These are phyloP conservation scores for Xylaria curta DNA, from an alignment of 495 filamentous ascomycete species.

Conservation along the genomic window DNA sequence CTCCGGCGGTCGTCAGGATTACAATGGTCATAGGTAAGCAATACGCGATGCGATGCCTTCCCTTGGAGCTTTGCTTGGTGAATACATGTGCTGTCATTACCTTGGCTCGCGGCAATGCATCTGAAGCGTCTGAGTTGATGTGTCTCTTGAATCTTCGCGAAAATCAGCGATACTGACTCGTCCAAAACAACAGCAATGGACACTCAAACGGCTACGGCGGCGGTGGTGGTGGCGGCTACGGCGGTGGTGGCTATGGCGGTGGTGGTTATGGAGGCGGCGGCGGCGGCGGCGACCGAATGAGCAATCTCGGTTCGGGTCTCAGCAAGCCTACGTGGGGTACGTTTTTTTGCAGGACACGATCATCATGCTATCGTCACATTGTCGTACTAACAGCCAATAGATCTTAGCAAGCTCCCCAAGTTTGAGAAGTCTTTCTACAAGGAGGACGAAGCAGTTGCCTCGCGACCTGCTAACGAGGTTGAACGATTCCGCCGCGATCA, in stretches of 20 bases:
- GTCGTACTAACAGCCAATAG: constrained; percentile 50
- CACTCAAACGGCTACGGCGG: constrained; percentile 57
- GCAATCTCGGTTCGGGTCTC: constrained; percentile 81
- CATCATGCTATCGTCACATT: constrained; percentile 5
- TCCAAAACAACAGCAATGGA: constrained; percentile 40
- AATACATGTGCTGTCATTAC: neutral
- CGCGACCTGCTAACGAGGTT: constrained; percentile 78
- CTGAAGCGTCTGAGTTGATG: neutral
- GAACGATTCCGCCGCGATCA: constrained; percentile 83
- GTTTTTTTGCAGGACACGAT: constrained; percentile 37
- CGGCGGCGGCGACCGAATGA: constrained; percentile 89
- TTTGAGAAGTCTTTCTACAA: constrained; percentile 99
- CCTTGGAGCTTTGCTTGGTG: neutral
- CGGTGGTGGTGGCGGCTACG: constrained; percentile 54
- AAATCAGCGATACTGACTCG: constrained; percentile 26
- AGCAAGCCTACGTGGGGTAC: constrained; percentile 88
- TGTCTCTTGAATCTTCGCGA: neutral
- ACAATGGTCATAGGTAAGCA: constrained; percentile 42
- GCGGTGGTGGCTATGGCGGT: constrained; percentile 59
- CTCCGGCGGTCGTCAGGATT: constrained; percentile 43
- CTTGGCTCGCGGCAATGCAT: neutral
- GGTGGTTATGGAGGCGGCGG: constrained; percentile 61
- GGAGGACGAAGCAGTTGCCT: constrained; percentile 79
- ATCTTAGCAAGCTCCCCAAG: constrained; percentile 81
- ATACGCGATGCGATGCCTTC: neutral